Evolutionary conservation across 1,284 basidiomycete genomes (phyloP).

Genomic region (Cryptococcus sp.): DNA sequence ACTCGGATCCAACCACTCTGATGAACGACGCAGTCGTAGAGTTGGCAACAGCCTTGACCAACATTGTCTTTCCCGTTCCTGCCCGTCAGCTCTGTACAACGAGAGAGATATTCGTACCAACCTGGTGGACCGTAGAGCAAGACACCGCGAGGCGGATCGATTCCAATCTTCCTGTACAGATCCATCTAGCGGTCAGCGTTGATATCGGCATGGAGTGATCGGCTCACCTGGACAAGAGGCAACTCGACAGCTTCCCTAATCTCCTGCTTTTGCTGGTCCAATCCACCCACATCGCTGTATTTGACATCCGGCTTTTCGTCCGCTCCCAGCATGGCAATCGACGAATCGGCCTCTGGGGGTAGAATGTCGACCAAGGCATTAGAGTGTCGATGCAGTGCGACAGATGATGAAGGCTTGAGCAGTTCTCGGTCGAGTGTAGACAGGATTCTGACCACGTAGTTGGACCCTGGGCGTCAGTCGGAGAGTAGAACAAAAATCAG

Average conservation of each 20-base stretch:
- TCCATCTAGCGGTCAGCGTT: conserved; percentile 65
- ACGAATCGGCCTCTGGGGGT: conserved; percentile 96
- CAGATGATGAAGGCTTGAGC: conserved; percentile 92
- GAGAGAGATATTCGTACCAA: conserved; percentile 38
- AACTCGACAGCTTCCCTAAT: conserved; percentile 98
- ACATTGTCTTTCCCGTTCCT: conserved; percentile 99
- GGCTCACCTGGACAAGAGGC: conserved; percentile 64
- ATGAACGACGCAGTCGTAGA: conserved; percentile 97
- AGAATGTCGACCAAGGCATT: conserved; percentile 98
- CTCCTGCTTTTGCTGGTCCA: conserved; percentile 99
- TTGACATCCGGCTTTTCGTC: conserved; percentile 91
- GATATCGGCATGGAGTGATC: not conserved
- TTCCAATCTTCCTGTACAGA: conserved; percentile 98
- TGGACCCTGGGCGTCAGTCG: conserved; percentile 56
- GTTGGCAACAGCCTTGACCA: conserved; percentile 97
- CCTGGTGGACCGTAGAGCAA: conserved; percentile 89
- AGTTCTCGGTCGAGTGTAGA: conserved; percentile 96
- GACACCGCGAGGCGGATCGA: conserved; percentile 94
- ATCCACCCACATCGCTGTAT: conserved; percentile 89
- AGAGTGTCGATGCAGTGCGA: conserved; percentile 96
- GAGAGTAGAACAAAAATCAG: not conserved
- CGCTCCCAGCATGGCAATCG: conserved; percentile 85
- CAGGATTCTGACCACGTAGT: conserved; percentile 96
- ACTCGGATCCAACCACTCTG: conserved; percentile 95
- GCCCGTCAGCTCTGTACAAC: conserved; percentile 8